These are phyloP conservation scores for Ceraceosorus guamensis DNA, from an alignment of 1,284 basidiomycete species.

Conservation along the genomic window DNA sequence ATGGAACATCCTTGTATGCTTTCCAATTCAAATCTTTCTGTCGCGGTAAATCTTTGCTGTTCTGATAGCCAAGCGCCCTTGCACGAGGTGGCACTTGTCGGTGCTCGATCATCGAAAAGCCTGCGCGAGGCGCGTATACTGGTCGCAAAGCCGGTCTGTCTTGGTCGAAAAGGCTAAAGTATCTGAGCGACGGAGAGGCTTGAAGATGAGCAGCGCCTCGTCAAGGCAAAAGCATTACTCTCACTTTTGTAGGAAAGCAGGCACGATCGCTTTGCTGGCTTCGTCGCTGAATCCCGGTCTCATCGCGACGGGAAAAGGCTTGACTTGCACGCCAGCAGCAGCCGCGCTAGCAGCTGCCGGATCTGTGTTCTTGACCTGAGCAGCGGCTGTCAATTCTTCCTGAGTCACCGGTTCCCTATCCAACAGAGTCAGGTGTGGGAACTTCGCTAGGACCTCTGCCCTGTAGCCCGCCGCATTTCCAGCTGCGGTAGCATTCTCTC, in stretches of 20 bases:
- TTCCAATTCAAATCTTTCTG: slow-evolving; percentile 71
- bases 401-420: slow-evolving; percentile 66
- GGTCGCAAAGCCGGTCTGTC: slow-evolving; percentile 63
- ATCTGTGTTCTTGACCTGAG: slow-evolving; percentile 17
- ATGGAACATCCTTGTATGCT: slow-evolving; percentile 55
- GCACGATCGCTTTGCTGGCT: slow-evolving; percentile 58
- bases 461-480: slow-evolving; percentile 58
- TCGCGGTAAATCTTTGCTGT: slow-evolving; percentile 58
- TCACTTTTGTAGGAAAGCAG: slow-evolving; percentile 69
- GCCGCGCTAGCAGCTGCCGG: slow-evolving; percentile 29
- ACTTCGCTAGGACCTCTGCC: slow-evolving; percentile 24
- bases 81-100: slow-evolving; percentile 70
- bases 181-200: slow-evolving; percentile 1
- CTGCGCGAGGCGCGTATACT: slow-evolving; percentile 74
- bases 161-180: slow-evolving; percentile 72
- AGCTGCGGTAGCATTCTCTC: slow-evolving; percentile 60
- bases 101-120: slow-evolving; percentile 79
- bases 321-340: slow-evolving; percentile 33
- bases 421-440: slow-evolving; percentile 25
- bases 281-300: slow-evolving; percentile 67
- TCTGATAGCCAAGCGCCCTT: slow-evolving; percentile 41
- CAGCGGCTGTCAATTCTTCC: slow-evolving; percentile 32
- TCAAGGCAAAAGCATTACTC: background rate
- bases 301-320: slow-evolving; percentile 64
- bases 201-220: background rate